phyloP scores from a whole-genome alignment of 108 stramenopile genomes.

The Nannochloropsis granulata region DNA sequence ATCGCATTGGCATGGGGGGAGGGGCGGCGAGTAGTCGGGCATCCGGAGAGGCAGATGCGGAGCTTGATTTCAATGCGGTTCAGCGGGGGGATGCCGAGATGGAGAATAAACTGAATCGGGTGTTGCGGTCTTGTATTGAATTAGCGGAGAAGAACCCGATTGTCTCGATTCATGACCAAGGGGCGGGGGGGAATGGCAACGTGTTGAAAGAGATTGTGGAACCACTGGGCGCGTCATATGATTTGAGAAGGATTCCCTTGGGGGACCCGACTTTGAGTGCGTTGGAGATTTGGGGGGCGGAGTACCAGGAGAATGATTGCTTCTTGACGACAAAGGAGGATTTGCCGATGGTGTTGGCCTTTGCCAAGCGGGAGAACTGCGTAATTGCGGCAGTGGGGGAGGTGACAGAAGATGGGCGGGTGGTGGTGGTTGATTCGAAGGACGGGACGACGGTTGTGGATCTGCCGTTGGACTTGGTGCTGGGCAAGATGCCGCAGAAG shows the following conservation, averaged over 20 bases:
- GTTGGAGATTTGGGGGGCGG: slow-evolving; percentile 96
- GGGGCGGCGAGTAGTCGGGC: slow-evolving; percentile 84
- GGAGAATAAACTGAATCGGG: slow-evolving; percentile 92
- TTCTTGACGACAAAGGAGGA: slow-evolving; percentile 64
- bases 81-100: slow-evolving; percentile 99
- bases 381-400: slow-evolving; percentile 67
- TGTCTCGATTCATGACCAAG: slow-evolving; percentile 83
- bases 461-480: slow-evolving; percentile 81
- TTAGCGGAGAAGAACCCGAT: slow-evolving; percentile 88
- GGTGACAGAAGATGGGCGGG: slow-evolving; percentile 70
- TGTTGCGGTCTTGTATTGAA: slow-evolving; percentile 95
- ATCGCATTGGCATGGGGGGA: slow-evolving; percentile 96
- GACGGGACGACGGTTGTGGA: slow-evolving; percentile 86
- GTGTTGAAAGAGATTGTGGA: slow-evolving; percentile 99
- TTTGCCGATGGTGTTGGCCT: slow-evolving; percentile 53
- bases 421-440: slow-evolving; percentile 74
- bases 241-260: slow-evolving; percentile 57
- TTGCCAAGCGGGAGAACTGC: slow-evolving; percentile 87
- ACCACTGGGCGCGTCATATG: slow-evolving; percentile 84
- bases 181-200: slow-evolving; percentile 98
- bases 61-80: slow-evolving; percentile 94
- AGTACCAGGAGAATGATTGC: slow-evolving; percentile 98
- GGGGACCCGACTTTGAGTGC: slow-evolving; percentile 90
- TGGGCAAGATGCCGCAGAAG: slow-evolving; percentile 97
- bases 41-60: slow-evolving; percentile 52